Conservation (phyloP, 2,329 filamentous ascomycete species). For the Hyphodiscus sp. region DNA sequence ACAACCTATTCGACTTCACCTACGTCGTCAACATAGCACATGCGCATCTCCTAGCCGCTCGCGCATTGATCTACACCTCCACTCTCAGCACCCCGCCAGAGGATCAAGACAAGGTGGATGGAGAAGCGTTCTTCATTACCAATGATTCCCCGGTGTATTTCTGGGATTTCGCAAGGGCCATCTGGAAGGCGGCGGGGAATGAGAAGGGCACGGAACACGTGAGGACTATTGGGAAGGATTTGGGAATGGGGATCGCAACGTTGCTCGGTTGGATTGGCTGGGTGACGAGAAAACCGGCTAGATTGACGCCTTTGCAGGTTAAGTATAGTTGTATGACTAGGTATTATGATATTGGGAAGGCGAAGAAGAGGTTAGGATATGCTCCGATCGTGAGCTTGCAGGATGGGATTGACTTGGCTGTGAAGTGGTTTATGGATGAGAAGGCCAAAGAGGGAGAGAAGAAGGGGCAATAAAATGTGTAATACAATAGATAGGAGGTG, state of each 20-base stretch:
- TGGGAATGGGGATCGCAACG: slow-evolving; percentile 38
- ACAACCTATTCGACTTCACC: slow-evolving; percentile 65
- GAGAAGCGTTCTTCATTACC: slow-evolving; percentile 83
- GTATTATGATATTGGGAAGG: slow-evolving; percentile 74
- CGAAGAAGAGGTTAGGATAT: slow-evolving; percentile 64
- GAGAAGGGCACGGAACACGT: slow-evolving; percentile 46
- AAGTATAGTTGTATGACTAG: slow-evolving; percentile 67
- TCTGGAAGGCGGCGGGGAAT: slow-evolving; percentile 56
- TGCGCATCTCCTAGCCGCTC: slow-evolving; percentile 71
- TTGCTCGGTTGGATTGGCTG: slow-evolving; percentile 46
- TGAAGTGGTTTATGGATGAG: slow-evolving; percentile 23
- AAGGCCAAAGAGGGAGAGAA: slow-evolving; percentile 21
- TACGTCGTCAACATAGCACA: slow-evolving; percentile 66
- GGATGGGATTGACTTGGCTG: slow-evolving; percentile 46
- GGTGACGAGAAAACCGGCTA: slow-evolving; percentile 46
- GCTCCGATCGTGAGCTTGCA: slow-evolving; percentile 58
- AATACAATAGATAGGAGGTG: too few relatives aligned
- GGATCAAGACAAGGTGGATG: slow-evolving; percentile 69
- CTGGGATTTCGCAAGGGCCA: slow-evolving; percentile 76
- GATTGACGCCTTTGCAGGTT: slow-evolving; percentile 40
- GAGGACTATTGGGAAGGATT: slow-evolving; percentile 46
- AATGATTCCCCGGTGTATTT: slow-evolving; percentile 83
- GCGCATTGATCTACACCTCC: slow-evolving; percentile 40
- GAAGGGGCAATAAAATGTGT: slow-evolving; percentile 19
- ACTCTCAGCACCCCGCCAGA: slow-evolving; percentile 47